Evolutionary conservation across 1,139 yeast species (phyloP), one percentile per base, ranked within the genome.

Genomic region (Saccharomyces hybrid): DNA sequence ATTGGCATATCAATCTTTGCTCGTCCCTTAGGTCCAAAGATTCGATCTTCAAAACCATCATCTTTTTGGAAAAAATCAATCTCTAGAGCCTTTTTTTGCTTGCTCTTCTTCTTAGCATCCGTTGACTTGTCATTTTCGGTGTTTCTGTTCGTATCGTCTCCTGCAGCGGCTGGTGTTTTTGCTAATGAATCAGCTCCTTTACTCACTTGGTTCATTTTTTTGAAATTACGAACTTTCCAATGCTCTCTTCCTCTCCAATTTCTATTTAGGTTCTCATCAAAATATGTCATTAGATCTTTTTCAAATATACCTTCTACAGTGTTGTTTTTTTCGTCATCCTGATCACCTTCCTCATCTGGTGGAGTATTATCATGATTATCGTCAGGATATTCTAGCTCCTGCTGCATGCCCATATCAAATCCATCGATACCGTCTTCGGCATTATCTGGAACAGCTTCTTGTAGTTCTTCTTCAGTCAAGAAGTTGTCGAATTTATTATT

Each of bases 211-310:
- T 56, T 49, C 46, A 55, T 60, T 31, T 70, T 72, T 61, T 78
- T 84, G 55, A 86, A 74, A 28, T 82, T 81, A 47, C 80, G 74
- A 9, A 91, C 88, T 70, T 86, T 87, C 98, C 98, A 93, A 70
- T 89, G 95, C 58, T 88, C 95, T 5, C 97, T 93, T 7, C 97
- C 97, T 47, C 95, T 80, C 96, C 96, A 89, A 67, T 82, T 84
- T 49, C 80, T 77, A 58, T 78, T 82, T 72, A 88, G 73, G 16
- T 81, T 78, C 57, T 81, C 83, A 66, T 88, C 95, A 68, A 88
- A 88, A 67, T 87, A 87, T 0, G 88, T 83, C 83, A 89, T 83
- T 53, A 88, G 75, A 62, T 85, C 89, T 55, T 78, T 78, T 61
- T 84, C 89, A 59, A 81, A 69, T n/a, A 81, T 75, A 51, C 74